Base-by-base conservation (phyloP, 2,329 filamentous ascomycete genomes). In the Alternaria sp. region DNA sequence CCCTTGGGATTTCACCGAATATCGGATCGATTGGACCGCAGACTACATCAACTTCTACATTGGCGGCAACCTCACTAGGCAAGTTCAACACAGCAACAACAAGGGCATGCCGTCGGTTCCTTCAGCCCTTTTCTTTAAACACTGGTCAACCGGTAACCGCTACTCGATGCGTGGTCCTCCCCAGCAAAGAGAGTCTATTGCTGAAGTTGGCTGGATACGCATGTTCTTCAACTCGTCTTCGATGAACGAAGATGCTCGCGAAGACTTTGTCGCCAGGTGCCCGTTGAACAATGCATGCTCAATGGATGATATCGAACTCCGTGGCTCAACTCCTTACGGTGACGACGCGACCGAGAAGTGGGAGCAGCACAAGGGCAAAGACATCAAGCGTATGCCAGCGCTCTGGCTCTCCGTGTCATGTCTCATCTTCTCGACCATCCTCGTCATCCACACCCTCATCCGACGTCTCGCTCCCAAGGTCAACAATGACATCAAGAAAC, bases 201-300 rank as follows among this genome's bases (percentile, higher is more conserved):
- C 82, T 5, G 80, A 80, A 25, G 67, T 85, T 32, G 80, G 74
- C 8, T 85, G 81, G 80, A 76, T 81, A 10, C 78, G 82, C n/a
- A 72, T 81, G 28, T 85, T 85, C 66, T 85, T 85, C 77, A 85
- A 85, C 63, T 82, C 81, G 0, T 83, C 82, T 2, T 64, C 76
- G 8, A 80, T 76, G 70, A 81, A 20, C 18, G 54, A 44, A 32
- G 54, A 54, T 45, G 36, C 59, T 43, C 59, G 54, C 12, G 48
- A 58, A 22, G 54, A 61, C 38, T 61, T 61, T 20, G 49, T 54
- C 30, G 49, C 49, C 8, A 50, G 49, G 32, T 61, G 59, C 32
- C 59, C 59, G 5, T 49, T 58, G 54, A 44, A 54, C 10, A 49
- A 49, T 36, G 76, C 78, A 12, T 82, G 80, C 59, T 72, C 67